Evolutionary conservation across 2,329 filamentous ascomycete genomes (phyloP), one percentile per base, ranked within the genome.

Genomic region (Acephala macrosclerotiorum): DNA sequence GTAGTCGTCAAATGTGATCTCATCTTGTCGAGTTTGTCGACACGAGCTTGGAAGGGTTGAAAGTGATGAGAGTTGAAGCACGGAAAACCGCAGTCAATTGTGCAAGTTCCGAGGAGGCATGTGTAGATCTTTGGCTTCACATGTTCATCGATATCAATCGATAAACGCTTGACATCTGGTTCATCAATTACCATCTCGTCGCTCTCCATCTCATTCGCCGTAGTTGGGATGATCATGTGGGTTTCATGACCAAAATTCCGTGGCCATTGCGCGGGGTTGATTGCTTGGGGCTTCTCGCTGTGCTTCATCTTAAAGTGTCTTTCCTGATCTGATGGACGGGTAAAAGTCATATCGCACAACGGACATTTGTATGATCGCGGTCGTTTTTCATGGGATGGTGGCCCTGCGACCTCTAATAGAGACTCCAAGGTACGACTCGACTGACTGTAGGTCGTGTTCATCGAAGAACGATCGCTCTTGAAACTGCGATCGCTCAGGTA

Each of bases 101-200:
- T 57, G 26, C 58, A 65, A 7, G 38, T 55, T 14, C 60, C 63
- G 16, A 65, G 58, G 16, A 65, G 58, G 51, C 63, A 65, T 16
- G 58, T 65, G 29, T 47, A 65, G 7, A 6, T 57, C 20, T 22
- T 38, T 14, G 2, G 3, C 18, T 5, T 26, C 3, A 3, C 3
- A 12, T 3, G 12, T 14, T 3, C 18, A n/a, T n/a, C 38, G 5
- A 42, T 42, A 3, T 42, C 38, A 42, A 16, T 14, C 5, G 14
- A 42, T 12, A n/a, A n/a, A 3, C 12, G 12, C 38, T 42, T 14
- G 38, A 33, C 4, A 4, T 33, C 29, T 33, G 29, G 29, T 33
- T 5, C 29, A 33, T 33, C 29, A 33, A 33, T 33, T 33, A 5
- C 29, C 29, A 33, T 33, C 29, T 4, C 29, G 29, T 9, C 9